Evolutionary conservation across 345 rosid species (phyloP).

Genomic region (Trapa incisa): DNA sequence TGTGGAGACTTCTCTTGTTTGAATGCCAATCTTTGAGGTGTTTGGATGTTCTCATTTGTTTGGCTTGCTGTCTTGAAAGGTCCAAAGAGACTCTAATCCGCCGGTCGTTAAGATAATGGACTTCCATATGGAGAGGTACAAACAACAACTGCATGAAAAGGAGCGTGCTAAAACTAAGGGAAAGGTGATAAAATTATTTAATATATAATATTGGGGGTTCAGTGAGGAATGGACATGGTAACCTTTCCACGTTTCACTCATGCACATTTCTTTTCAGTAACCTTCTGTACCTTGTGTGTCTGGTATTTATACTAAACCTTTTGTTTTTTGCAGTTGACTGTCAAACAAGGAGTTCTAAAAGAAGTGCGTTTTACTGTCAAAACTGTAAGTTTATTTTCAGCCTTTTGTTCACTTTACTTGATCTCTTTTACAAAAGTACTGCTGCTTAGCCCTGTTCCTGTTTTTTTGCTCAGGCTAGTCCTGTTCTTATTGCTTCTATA

Average conservation of each 20-base stretch:
- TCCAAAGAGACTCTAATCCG: constrained; percentile 32
- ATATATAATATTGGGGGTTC: background rate
- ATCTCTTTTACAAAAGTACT: background rate
- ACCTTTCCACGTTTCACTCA: background rate
- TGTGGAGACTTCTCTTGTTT: background rate
- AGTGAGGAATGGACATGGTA: no score
- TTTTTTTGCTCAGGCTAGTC: no score
- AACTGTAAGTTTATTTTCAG: constrained; percentile 44
- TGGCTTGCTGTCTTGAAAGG: constrained; percentile 20
- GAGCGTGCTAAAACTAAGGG: constrained; percentile 52
- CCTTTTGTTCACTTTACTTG: background rate
- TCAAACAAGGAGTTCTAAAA: constrained; percentile 36
- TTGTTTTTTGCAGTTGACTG: constrained; percentile 12
- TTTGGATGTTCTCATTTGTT: background rate
- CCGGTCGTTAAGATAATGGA: constrained; percentile 63
- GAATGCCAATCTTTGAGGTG: background rate
- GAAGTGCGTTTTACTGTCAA: constrained; percentile 68
- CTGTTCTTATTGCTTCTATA: background rate
- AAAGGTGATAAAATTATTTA: background rate
- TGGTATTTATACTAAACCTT: background rate
- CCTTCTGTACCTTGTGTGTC: background rate
- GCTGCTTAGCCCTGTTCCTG: no score
- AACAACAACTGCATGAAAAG: constrained; percentile 23
- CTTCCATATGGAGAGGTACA: constrained; percentile 29
- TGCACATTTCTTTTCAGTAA: background rate